Percentiles rank a stretch among this genome's conserved stretches.
Conservation (phyloP, 805 yeast genomes). For the Saturnispora ahearnii region DNA sequence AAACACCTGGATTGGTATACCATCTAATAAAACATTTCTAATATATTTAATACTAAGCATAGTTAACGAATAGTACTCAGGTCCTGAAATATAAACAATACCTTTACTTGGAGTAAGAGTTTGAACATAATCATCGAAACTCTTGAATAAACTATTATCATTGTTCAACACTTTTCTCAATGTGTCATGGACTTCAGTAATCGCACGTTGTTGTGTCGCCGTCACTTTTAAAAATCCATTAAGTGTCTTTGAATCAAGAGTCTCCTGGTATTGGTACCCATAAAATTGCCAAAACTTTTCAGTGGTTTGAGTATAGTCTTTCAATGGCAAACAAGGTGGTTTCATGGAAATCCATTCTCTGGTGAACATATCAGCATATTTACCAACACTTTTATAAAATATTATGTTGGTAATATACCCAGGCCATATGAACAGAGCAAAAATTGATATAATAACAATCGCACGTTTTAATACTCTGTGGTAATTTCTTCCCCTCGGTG, state of each 20-base stretch:
- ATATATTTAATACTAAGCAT: conserved; percentile 25
- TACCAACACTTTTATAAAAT: background rate
- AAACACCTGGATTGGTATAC: conserved; percentile 40
- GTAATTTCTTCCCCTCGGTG: background rate
- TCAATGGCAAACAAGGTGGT: conserved; percentile 22
- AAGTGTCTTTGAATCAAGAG: conserved; percentile 17
- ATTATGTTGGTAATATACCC: conserved; percentile 3
- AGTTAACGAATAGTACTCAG: conserved; percentile 25
- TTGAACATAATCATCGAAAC: conserved; percentile 10
- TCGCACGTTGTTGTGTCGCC: conserved; percentile 19
- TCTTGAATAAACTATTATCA: conserved; percentile 11
- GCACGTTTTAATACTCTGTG: background rate
- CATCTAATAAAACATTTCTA: conserved; percentile 21
- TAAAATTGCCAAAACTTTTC: conserved; percentile 26
- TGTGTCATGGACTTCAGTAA: conserved; percentile 19
- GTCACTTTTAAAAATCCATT: conserved; percentile 18
- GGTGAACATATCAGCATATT: conserved; percentile 4
- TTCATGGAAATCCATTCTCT: conserved; percentile 2
- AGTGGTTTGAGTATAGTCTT: conserved; percentile 17
- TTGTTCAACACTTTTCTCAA: conserved; percentile 14
- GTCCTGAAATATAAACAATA: conserved; percentile 26
- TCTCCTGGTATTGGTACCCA: conserved; percentile 21
- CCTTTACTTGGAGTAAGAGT: conserved; percentile 16
- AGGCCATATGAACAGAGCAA: conserved; percentile 5
- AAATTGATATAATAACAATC: background rate